phyloP scores from a whole-genome alignment of 371 early-diverging fungal genomes.

The Mortierella sp. region DNA sequence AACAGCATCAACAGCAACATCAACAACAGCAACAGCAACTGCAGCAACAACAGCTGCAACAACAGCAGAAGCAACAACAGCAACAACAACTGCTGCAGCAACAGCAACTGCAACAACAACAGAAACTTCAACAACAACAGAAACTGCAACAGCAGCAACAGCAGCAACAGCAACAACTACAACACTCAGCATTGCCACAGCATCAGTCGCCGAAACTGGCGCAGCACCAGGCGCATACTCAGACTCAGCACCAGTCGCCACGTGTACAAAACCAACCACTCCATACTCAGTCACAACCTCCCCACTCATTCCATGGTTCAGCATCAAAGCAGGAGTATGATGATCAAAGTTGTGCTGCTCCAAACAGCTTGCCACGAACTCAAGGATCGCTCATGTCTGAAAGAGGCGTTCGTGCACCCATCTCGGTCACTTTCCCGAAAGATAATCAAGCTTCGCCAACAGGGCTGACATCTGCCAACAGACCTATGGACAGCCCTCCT shows the following conservation, averaged over 20 bases:
- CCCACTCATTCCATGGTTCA: neutral
- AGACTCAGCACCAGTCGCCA: constrained; percentile 4
- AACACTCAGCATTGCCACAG: neutral
- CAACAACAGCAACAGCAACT: constrained; percentile 5
- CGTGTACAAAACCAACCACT: constrained; percentile 5
- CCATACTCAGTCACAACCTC: constrained; percentile 1
- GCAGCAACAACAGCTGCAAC: constrained; percentile 4
- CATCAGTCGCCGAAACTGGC: constrained; percentile 3
- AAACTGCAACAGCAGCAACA: constrained; percentile 8
- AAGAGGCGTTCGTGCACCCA: neutral
- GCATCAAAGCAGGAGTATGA: constrained; percentile 30
- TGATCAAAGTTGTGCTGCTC: neutral
- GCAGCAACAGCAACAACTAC: constrained; percentile 2
- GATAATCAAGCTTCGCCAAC: constrained; percentile 10
- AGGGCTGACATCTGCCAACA: neutral
- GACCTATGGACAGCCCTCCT: constrained; percentile 15
- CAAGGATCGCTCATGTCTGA: constrained; percentile 2
- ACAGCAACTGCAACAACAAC: neutral
- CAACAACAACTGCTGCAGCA: constrained; percentile 6
- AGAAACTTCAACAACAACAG: neutral
- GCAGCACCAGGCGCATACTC: constrained; percentile 1
- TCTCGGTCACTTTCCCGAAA: constrained; percentile 8
- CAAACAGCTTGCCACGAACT: neutral
- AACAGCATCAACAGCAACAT: constrained; percentile 9
- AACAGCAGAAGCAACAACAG: constrained; percentile 5